Percentiles rank a stretch among this genome's conserved stretches.
Conservation (phyloP, 306 rosid species). For the Gleditsia sinensis region DNA sequence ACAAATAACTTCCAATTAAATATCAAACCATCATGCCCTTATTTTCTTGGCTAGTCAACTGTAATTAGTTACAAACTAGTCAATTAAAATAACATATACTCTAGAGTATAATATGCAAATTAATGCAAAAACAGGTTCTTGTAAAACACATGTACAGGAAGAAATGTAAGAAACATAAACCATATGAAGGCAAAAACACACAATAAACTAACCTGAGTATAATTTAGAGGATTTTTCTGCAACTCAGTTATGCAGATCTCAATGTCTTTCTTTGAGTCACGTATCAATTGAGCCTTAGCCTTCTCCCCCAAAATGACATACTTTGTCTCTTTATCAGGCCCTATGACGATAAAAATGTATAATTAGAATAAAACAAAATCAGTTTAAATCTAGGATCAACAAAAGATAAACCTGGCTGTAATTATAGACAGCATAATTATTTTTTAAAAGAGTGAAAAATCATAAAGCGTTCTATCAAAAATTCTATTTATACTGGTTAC, state of each 20-base stretch:
- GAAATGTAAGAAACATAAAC: no score
- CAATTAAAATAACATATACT: background rate
- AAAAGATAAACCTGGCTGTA: no score
- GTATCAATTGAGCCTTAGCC: constrained; percentile 86
- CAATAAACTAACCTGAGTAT: constrained; percentile 78
- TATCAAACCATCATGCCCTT: background rate
- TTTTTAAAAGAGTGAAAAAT: no score
- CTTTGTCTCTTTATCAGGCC: constrained; percentile 80
- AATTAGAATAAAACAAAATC: background rate
- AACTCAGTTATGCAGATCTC: constrained; percentile 65
- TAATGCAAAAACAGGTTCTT: background rate
- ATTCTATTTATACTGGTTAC: no score
- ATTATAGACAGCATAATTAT: no score
- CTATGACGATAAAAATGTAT: constrained; percentile 37
- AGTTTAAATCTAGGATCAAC: background rate
- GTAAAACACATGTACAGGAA: background rate
- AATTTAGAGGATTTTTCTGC: constrained; percentile 91
- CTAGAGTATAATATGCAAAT: background rate
- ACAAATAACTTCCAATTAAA: background rate
- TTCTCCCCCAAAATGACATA: constrained; percentile 94
- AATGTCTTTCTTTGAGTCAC: constrained; percentile 86
- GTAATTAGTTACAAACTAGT: background rate
- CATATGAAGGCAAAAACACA: no score
- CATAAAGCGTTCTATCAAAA: no score
- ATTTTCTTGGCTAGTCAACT: background rate